Conservation (phyloP, 768 basidiomycete species). For the Mycena alexandri region DNA sequence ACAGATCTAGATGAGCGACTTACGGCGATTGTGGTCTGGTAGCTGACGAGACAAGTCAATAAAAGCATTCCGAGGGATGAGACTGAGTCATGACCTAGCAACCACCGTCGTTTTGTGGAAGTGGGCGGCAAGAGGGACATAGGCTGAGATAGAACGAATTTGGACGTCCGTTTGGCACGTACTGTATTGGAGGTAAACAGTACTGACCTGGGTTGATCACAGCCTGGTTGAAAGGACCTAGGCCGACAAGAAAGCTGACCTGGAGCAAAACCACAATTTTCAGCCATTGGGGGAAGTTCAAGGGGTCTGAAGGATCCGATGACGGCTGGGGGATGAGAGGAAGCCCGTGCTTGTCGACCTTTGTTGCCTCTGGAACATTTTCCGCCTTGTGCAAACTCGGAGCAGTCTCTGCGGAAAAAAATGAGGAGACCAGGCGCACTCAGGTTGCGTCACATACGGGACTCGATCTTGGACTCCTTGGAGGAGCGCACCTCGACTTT, state of each 20-base stretch:
- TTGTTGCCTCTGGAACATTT: conserved; percentile 12
- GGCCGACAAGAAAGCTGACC: conserved; percentile 36
- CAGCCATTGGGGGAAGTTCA: conserved; percentile 41
- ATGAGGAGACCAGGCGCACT: not conserved
- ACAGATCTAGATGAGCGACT: not conserved
- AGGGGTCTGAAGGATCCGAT: conserved; percentile 41
- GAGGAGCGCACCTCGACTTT: conserved; percentile 12
- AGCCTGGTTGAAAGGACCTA: conserved; percentile 39
- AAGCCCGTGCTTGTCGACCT: conserved; percentile 41
- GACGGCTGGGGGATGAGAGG: conserved; percentile 46
- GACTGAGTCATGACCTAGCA: conserved; percentile 30
- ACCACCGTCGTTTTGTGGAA: conserved; percentile 40
- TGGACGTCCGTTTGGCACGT: not conserved
- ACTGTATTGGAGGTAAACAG: not conserved
- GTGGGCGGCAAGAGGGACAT: conserved; percentile 40
- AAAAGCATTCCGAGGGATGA: not conserved
- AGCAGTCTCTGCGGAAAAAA: conserved; percentile 15
- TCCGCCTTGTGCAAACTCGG: conserved; percentile 31
- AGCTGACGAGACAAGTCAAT: conserved; percentile 20
- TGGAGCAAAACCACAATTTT: conserved; percentile 40
- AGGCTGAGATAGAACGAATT: conserved; percentile 28
- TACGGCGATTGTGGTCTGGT: conserved; percentile 37
- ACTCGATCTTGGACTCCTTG: conserved; percentile 31
- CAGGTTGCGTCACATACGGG: conserved; percentile 21
- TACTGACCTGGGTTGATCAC: conserved; percentile 37